Evolutionary conservation across 1,139 yeast genomes (phyloP), one percentile per base, ranked within the genome.

Genomic region (Geotrichum candidum): DNA sequence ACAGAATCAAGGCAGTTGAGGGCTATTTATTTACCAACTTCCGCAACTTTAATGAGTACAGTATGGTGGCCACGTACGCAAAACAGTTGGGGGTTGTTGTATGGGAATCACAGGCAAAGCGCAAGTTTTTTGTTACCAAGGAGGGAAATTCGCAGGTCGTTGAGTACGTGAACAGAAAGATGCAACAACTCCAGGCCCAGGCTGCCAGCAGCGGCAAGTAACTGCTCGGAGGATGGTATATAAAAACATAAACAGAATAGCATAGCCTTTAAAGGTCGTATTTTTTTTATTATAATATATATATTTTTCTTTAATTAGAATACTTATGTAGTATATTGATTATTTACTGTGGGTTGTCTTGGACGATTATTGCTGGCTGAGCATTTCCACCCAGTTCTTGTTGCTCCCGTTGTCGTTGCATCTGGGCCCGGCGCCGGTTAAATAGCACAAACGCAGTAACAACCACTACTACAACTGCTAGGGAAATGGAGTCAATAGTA

Each of bases 11-110:
- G 69, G 85, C 96, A 0, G 89, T 86, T 61, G 91, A 87, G 51
- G 99, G 99, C 0, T 92, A 87, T 66, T 75, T 94, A 59, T 94
- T 90, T 75, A 87, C 90, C 61, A 97, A 92, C 70, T 94, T 94
- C 73, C 80, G 86, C 31, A 87, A 81, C 65, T 88, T 83, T 63
- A 83, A 84, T 65, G 99, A 95, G 72, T 94, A 83, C 72, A 89
- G 87, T 56, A 78, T 84, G 41, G 80, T 91, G 54, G 82, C 84
- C 48, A 83, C 82, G 61, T 95, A 92, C 72, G 97, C 98, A 2
- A 84, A 84, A 51, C 99, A 94, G 70, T 83, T 94, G 56, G 99
- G 98, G 0, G 97, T 91, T 0, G 77, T 94, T 58, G 74, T 89
- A 10, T 94, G 98, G 97, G 82, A 86, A 57, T 91, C 90, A 73